Conservation (phyloP, 345 rosid genomes). For the Adansonia digitata region DNA sequence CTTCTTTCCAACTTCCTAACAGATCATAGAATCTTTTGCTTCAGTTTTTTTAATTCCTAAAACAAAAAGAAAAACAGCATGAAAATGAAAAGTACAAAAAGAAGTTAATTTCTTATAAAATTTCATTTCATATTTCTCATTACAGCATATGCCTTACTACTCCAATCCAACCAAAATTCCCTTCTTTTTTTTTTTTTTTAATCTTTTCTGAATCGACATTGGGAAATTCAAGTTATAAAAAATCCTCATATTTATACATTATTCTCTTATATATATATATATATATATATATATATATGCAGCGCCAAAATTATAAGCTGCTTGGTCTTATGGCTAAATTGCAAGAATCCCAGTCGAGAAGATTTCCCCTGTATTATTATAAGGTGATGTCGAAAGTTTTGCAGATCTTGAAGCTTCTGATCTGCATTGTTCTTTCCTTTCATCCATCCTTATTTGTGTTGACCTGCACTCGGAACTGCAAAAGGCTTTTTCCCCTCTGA, state of each 20-base stretch:
- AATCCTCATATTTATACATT: background rate
- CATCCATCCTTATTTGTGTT: conserved; percentile 56
- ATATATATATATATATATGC: too few relatives aligned
- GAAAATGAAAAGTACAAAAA: background rate
- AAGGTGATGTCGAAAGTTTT: conserved; percentile 41
- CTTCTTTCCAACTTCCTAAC: background rate
- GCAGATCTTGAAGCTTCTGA: conserved; percentile 36
- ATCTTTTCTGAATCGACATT: background rate
- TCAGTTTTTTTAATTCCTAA: background rate
- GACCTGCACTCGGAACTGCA: conserved; percentile 82
- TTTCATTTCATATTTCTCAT: conserved; percentile 9
- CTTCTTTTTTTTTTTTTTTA: background rate
- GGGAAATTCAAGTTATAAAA: background rate
- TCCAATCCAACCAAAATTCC: background rate
- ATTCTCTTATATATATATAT: too few relatives aligned
- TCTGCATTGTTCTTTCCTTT: conserved; percentile 56
- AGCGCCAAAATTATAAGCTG: background rate
- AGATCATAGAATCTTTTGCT: background rate
- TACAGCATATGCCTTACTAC: conserved; percentile 6
- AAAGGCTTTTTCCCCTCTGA: conserved; percentile 85
- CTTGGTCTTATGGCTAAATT: conserved; percentile 34
- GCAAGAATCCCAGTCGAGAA: conserved; percentile 75
- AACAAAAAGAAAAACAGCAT: background rate
- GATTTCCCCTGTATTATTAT: conserved; percentile 41
- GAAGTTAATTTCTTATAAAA: background rate